Percentiles rank a stretch among this genome's conserved stretches.
These are phyloP conservation scores for Lasiodiplodia gonubiensis DNA, from an alignment of 2,329 filamentous ascomycete genomes.

Conservation along the genomic window DNA sequence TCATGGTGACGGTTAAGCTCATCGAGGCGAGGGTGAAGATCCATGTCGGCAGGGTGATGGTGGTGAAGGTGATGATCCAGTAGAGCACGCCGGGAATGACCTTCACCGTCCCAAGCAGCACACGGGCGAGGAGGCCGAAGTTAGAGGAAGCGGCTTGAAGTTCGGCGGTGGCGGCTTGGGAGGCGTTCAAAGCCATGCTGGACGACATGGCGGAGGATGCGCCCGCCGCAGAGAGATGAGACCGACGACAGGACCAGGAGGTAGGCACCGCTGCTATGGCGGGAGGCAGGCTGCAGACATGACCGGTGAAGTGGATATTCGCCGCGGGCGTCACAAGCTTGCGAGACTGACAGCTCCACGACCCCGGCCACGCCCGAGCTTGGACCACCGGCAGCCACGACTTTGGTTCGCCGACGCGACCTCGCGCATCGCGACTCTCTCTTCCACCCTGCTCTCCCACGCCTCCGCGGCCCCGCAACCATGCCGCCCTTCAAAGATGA, in stretches of 20 bases:
- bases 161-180: slow-evolving; percentile 10
- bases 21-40: slow-evolving; percentile 90
- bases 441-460: not conserved
- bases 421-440: slow-evolving; percentile 24
- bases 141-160: slow-evolving; percentile 34
- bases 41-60: slow-evolving; percentile 86
- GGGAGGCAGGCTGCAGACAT: not conserved
- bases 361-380: slow-evolving; percentile 11
- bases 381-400: slow-evolving; percentile 12
- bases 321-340: not conserved
- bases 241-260: not conserved
- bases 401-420: slow-evolving; percentile 26
- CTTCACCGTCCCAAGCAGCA: slow-evolving; percentile 56
- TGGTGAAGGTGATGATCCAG: slow-evolving; percentile 82
- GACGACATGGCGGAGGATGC: slow-evolving; percentile 1
- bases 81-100: slow-evolving; percentile 68
- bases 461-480: slow-evolving; percentile 28
- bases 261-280: slow-evolving; percentile 3
- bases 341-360: slow-evolving; percentile 9
- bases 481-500: slow-evolving; percentile 55
- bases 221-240: not conserved
- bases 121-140: slow-evolving; percentile 54
- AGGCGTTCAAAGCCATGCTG: slow-evolving; percentile 8
- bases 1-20: slow-evolving; percentile 97
- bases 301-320: not conserved